Evolutionary conservation across 2,329 filamentous ascomycete species (phyloP), one percentile per base, ranked within the genome.

Genomic region (Metarhizium rileyi): DNA sequence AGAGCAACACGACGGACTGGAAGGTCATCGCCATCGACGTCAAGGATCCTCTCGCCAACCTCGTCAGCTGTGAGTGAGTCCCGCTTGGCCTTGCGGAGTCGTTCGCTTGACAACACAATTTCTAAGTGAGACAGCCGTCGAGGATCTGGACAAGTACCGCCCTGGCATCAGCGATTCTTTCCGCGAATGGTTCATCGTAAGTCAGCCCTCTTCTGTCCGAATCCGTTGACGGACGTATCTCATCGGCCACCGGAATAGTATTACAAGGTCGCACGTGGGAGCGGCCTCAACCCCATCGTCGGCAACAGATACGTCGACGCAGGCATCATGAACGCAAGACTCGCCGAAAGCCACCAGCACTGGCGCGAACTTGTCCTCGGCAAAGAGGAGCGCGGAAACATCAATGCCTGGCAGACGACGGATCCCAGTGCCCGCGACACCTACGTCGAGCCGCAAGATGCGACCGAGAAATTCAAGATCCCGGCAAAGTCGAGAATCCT

Each of bases 331-430:
- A 47, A 59, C 40, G 51, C 59, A 7, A 57, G 62, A 23, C 56
- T 72, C 48, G 57, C 57, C 38, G 59, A 69, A 44, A 68, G 67
- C 52, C 67, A 72, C 52, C 58, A 53, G 1, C 66, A 61, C 48
- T 72, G 70, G 70, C 47, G 61, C 14, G 62, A 70, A 4, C 64
- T 72, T 2, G 59, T 69, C n/a, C 60, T 53, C 1, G 70, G 67
- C 45, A 59, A 61, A 27, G 65, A 65, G 6, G 57, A 68, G 48
- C 60, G 61, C 6, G 61, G 63, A 14, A 59, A 68, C 54, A 68
- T 71, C 55, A 70, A 65, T 57, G 65, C 61, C 52, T 68, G 70
- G 55, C 70, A 73, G 61, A 72, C 69, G 0, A 64, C 57, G 30
- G 55, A 58, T 41, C 59, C 62, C 3, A 52, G 52, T 8, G 59